phyloP scores from a whole-genome alignment of 768 basidiomycete species.

The Kwoniella dejecticola region DNA sequence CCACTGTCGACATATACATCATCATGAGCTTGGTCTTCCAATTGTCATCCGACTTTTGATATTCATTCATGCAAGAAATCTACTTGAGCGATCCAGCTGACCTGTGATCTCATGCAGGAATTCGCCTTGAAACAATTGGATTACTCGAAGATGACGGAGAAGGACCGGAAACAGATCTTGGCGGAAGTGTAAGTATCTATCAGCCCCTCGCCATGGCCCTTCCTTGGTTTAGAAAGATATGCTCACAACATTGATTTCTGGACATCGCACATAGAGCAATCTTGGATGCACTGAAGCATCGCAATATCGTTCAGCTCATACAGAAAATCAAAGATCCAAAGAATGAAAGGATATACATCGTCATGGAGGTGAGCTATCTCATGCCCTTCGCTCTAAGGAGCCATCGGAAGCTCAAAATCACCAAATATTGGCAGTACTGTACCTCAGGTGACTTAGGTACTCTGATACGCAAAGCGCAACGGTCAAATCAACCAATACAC shows the following conservation, averaged over 20 bases:
- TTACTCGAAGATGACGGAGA: constrained; percentile 94
- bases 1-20: too few species aligned
- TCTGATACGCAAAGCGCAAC: constrained; percentile 67
- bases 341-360: constrained; percentile 86
- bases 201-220: not conserved
- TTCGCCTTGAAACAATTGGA: constrained; percentile 95
- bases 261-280: constrained; percentile 69
- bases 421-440: constrained; percentile 65
- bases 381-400: not conserved
- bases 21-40: too few species aligned
- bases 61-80: not conserved
- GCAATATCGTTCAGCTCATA: constrained; percentile 76
- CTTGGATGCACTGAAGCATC: constrained; percentile 89
- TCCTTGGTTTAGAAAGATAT: not conserved
- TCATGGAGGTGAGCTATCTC: constrained; percentile 72
- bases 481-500: constrained; percentile 66
- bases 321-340: constrained; percentile 78
- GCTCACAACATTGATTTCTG: not conserved
- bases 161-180: constrained; percentile 94
- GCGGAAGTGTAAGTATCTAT: constrained; percentile 89
- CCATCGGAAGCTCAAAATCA: not conserved
- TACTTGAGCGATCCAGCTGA: not conserved
- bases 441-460: constrained; percentile 91
- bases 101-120: constrained; percentile 24
- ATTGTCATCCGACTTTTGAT: too few species aligned